Evolutionary conservation across 495 filamentous ascomycete species (phyloP), one percentile per base, ranked within the genome.

Genomic region (Thozetella sp.): DNA sequence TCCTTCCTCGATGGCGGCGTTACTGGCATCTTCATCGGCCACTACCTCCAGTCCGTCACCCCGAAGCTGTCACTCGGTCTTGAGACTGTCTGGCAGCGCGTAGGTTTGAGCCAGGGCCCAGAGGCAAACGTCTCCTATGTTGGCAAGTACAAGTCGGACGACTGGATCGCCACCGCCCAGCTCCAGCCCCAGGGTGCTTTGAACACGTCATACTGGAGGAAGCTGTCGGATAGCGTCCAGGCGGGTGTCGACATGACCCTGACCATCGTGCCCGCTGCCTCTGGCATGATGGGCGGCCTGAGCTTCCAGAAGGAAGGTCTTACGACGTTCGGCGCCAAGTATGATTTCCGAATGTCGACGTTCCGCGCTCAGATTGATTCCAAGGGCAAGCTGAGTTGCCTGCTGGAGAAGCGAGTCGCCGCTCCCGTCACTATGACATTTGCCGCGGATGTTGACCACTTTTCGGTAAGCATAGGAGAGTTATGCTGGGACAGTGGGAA

Each of bases 311-410:
- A 91, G 68, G 94, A 98, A 65, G 96, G 96, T 48, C 83, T 90
- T 53, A 93, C 95, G 56, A 90, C 93, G 43, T 82, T 97, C 65
- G 96, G 95, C 68, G 93, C 92, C 65, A 99, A 98, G 79, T 99
- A 99, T 74, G 95, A 98, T 70, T 99, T 99, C 88, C 84, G 92
- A 58, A 88, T 91, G 70, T 94, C 92, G 37, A 93, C 91, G 11
- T 97, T 97, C 85, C 86, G 93, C 62, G 95, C 94, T 22, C 96
- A 98, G 77, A 83, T 99, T 54, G 95, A 99, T 76, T 94, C 92
- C 68, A 86, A 91, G 60, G 96, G 96, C 65, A 95, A 93, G 81
- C 83, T 99, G 63, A 90, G 89, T 76, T 95, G 91, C 70, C 81
- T 97, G 65, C 80, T 98, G 59, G 96, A 99, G 83, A 98, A 97